Evolutionary conservation across 371 early-diverging fungal genomes (phyloP).

Genomic region (Actinomortierella ambigua): DNA sequence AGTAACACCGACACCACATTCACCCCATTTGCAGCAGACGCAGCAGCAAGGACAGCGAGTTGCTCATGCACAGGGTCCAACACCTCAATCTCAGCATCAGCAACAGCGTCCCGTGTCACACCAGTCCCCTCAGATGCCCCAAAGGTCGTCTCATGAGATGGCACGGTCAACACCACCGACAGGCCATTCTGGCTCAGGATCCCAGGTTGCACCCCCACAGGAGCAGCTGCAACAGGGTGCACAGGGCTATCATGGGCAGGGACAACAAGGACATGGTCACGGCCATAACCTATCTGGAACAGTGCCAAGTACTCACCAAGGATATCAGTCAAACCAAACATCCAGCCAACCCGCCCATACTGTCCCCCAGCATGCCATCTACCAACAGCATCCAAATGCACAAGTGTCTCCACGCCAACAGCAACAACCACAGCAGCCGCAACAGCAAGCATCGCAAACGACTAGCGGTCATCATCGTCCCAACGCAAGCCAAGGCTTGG

Average conservation of each 20-base stretch:
- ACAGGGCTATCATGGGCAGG: slow-evolving; percentile 1
- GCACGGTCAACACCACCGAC: background rate
- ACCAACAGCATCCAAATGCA: slow-evolving; percentile 3
- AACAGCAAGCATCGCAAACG: slow-evolving; percentile 2
- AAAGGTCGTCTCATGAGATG: background rate
- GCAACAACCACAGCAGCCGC: slow-evolving; percentile 16
- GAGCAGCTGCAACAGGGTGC: background rate
- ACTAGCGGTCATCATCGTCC: background rate
- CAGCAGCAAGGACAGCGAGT: background rate
- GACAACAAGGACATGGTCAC: background rate
- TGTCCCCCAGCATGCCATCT: no score
- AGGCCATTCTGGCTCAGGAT: no score
- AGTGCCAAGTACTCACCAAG: background rate
- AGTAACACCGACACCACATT: background rate
- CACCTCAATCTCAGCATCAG: background rate
- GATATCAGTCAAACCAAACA: background rate
- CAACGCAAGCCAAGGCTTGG: no score
- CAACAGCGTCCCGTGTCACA: background rate
- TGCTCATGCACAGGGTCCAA: background rate
- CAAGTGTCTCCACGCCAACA: slow-evolving; percentile 4
- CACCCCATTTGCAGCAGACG: no score
- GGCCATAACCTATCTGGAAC: background rate
- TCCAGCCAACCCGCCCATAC: background rate
- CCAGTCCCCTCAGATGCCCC: background rate
- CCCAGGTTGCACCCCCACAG: no score